Evolutionary conservation across 305 asterid genomes (phyloP), one percentile per base, ranked within the genome.

Genomic region (Plantago rigida): DNA sequence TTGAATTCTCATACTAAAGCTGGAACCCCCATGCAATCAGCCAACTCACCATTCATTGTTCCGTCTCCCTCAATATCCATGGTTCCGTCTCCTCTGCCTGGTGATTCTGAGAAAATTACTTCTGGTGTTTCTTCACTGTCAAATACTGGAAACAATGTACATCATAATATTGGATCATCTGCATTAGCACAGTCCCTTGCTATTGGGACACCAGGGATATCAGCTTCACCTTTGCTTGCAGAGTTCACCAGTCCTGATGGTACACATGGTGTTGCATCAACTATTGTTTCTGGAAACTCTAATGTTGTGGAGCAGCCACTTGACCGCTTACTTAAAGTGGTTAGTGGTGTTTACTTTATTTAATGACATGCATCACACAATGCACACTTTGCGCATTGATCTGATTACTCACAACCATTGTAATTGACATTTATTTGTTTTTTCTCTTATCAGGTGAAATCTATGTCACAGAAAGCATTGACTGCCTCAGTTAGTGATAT

Each of bases 131-230:
- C 85, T 14, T 78, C 94, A 15, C 79, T 84, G 65, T 54, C 87
- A 47, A 86, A 83, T 72, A 72, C 84, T 76, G 95, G 87, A 74
- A 82, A 77, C 56, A 72, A 70, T 63, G 71, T 79, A 71, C 90
- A 75, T 56, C 82, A 86, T 60, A 72, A 79, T 60, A 42, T 81
- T 77, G 82, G 74, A 62, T 83, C 78, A 65, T 71, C 90, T 17
- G 71, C 77, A 63, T 83, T 85, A 42, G 88, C 81, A 22, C 99
- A 92, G 57, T 89, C 99, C 57, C 84, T 89, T 73, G 93, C 96
- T 22, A 89, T 92, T 66, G 96, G 94, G 57, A 92, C 97, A 52
- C 99, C 99, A 47, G 99, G 97, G 70, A 92, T 89, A 79, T 92
- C 99, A 26, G 95, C 99, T 46, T 92, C 99, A 24, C 99, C 99